Conservation (phyloP, 2,329 filamentous ascomycete species). For the Fusarium sp. region DNA sequence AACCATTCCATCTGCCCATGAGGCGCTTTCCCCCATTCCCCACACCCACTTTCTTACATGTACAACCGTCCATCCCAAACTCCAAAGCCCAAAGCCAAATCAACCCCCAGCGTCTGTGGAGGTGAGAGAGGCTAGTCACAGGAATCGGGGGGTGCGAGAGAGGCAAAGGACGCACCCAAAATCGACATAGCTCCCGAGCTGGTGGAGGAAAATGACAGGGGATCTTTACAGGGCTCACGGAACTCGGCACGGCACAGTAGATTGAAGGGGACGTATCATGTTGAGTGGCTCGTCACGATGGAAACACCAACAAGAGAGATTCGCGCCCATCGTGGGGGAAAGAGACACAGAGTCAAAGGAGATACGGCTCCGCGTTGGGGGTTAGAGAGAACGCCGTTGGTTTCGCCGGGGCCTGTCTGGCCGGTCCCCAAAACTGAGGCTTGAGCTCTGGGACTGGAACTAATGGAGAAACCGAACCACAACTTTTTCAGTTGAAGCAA, state of each 20-base stretch:
- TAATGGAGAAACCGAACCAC: constrained; percentile 6
- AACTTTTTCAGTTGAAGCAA: neutral
- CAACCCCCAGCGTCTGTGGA: constrained; percentile 13
- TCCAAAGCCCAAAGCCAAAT: constrained; percentile 6
- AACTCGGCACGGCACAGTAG: constrained; percentile 38
- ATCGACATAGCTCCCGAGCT: constrained; percentile 33
- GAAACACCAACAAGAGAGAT: constrained; percentile 5
- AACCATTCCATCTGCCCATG: constrained; percentile 17
- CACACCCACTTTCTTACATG: constrained; percentile 10
- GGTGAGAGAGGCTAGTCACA: neutral
- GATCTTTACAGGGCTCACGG: constrained; percentile 26
- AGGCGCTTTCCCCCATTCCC: constrained; percentile 31
- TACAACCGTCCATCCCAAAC: neutral
- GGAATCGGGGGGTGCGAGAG: neutral
- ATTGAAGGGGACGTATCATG: constrained; percentile 5
- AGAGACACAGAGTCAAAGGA: neutral
- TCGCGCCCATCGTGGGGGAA: constrained; percentile 22
- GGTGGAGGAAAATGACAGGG: constrained; percentile 31
- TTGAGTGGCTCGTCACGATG: neutral
- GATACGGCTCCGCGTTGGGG: constrained; percentile 26
- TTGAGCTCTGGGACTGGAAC: constrained; percentile 1
- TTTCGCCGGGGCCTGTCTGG: constrained; percentile 25
- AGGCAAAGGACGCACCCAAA: constrained; percentile 25
- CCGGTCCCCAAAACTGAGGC: neutral
- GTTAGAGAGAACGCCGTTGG: neutral